Conservation (phyloP, 2,329 filamentous ascomycete species). For the Triangularia setosa region DNA sequence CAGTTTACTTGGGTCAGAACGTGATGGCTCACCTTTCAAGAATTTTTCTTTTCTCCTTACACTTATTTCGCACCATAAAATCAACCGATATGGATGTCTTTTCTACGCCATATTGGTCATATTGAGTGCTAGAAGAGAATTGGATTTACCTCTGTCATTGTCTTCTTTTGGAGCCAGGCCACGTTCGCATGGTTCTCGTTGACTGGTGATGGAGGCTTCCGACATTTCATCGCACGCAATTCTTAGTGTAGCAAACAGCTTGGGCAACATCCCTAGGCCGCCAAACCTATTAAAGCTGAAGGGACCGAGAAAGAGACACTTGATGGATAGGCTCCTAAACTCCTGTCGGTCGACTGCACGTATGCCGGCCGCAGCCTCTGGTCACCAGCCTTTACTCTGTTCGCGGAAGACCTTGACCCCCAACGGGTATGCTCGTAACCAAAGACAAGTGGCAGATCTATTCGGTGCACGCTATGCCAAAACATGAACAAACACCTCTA, state of each 20-base stretch:
- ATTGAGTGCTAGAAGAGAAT: slow-evolving; percentile 20
- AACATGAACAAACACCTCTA: background rate
- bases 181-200: slow-evolving; percentile 1
- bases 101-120: slow-evolving; percentile 19
- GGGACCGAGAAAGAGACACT: too few relatives aligned
- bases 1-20: background rate
- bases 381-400: too few relatives aligned
- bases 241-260: background rate
- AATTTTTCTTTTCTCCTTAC: slow-evolving; percentile 11
- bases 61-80: slow-evolving; percentile 21
- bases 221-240: slow-evolving; percentile 10
- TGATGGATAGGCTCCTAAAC: too few relatives aligned
- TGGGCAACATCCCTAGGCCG: too few relatives aligned
- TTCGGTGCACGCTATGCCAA: background rate
- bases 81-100: slow-evolving; percentile 20
- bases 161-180: slow-evolving; percentile 10
- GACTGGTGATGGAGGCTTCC: slow-evolving; percentile 14
- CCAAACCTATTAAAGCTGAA: too few relatives aligned
- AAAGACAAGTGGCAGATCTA: background rate
- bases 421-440: background rate
- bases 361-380: too few relatives aligned
- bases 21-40: background rate
- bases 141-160: slow-evolving; percentile 5
- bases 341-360: too few relatives aligned
- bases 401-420: too few relatives aligned